Conservation (phyloP, 2,329 filamentous ascomycete genomes). For the Sporothrix euskadiensis region DNA sequence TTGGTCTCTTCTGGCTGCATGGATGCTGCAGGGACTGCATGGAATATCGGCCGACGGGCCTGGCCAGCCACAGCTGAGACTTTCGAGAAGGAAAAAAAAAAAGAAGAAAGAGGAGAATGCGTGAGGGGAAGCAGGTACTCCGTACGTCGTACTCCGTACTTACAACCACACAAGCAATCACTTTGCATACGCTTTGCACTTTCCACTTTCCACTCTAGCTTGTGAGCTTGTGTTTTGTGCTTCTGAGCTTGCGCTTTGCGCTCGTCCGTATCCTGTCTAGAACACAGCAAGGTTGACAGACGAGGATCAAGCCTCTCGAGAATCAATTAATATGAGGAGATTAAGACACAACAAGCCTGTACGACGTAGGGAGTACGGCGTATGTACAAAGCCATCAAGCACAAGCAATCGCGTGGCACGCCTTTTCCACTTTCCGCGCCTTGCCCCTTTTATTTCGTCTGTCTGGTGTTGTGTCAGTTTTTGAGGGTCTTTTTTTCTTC, state of each 20-base stretch:
- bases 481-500: background rate
- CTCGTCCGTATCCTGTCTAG: conserved; percentile 6
- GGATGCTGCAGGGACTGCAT: background rate
- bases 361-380: background rate
- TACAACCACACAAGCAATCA: no score
- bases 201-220: background rate
- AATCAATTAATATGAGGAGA: background rate
- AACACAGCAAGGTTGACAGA: background rate
- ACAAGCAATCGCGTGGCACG: background rate
- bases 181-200: no score
- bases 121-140: background rate
- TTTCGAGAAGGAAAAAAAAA: background rate
- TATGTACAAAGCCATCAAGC: background rate
- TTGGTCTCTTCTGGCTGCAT: background rate
- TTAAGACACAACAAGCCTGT: background rate
- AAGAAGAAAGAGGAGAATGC: background rate
- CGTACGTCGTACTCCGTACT: no score
- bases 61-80: background rate
- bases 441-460: conserved; percentile 1
- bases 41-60: background rate
- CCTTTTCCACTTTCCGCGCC: background rate
- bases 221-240: background rate
- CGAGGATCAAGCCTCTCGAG: background rate
- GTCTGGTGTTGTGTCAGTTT: background rate
- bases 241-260: background rate